phyloP scores from a whole-genome alignment of 164 flowering plant species.

The Vitis riparia region DNA sequence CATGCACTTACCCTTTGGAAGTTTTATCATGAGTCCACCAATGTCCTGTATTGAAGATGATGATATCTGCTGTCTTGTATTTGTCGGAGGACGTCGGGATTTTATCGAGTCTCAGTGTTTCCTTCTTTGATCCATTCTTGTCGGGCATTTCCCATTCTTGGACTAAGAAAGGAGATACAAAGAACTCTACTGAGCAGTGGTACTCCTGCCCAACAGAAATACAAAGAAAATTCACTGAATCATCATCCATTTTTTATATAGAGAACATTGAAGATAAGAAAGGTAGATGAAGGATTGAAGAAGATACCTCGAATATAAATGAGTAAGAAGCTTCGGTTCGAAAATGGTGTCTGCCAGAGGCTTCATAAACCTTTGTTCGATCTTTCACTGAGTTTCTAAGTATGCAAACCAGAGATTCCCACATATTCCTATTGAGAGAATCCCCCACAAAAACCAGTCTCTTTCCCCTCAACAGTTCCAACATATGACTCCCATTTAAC shows the following conservation, averaged over 20 bases:
- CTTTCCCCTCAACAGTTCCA: constrained; percentile 75
- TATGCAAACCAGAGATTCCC: constrained; percentile 93
- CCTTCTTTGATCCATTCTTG: constrained; percentile 66
- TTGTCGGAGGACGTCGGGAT: constrained; percentile 54
- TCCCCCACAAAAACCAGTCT: constrained; percentile 93
- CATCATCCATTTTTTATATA: background rate
- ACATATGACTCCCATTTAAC: constrained; percentile 65
- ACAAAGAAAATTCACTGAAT: background rate
- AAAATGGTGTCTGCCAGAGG: constrained; percentile 66
- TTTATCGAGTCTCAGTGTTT: constrained; percentile 83
- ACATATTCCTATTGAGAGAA: constrained; percentile 95
- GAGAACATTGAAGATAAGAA: too few relatives aligned
- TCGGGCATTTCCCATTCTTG: constrained; percentile 76
- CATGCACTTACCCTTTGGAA: constrained; percentile 62
- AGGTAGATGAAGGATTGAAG: background rate
- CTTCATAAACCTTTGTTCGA: constrained; percentile 78
- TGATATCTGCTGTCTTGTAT: constrained; percentile 74
- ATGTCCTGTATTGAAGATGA: constrained; percentile 95
- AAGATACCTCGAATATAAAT: constrained; percentile 66
- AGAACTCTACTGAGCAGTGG: constrained; percentile 79
- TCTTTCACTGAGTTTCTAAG: constrained; percentile 64
- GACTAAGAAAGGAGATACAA: constrained; percentile 87
- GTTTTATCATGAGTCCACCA: constrained; percentile 99
- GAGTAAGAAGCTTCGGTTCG: constrained; percentile 74
- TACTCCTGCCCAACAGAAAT: constrained; percentile 56